A percentile compares a stretch with the other conserved stretches of the same genome.
These are phyloP conservation scores for Fusarium compactum DNA, from an alignment of 2,329 filamentous ascomycete species.

Conservation along the genomic window DNA sequence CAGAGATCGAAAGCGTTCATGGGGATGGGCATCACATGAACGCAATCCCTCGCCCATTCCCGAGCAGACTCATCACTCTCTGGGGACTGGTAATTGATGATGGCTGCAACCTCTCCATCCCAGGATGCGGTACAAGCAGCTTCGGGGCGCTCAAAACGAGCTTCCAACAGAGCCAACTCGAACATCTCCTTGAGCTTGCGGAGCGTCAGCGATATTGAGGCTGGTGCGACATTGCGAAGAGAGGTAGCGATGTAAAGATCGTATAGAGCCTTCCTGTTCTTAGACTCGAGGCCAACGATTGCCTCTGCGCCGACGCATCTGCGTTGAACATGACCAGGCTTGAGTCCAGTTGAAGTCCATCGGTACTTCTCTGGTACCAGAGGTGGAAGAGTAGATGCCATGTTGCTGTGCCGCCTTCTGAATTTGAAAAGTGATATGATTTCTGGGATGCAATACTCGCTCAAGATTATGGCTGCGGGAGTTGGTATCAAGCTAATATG, in stretches of 20 bases:
- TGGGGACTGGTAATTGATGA: not conserved
- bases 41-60: not conserved
- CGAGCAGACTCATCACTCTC: not conserved
- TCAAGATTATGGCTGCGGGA: not conserved
- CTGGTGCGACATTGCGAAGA: not conserved
- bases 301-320: not conserved
- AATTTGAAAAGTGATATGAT: not conserved
- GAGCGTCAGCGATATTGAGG: not conserved
- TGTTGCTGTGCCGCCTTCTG: not conserved
- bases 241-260: not conserved
- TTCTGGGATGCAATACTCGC: accelerated
- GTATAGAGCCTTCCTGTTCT: not conserved
- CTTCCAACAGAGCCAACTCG: not conserved
- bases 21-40: not conserved
- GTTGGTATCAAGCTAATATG: not conserved
- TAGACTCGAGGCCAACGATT: not conserved
- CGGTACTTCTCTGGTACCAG: not conserved
- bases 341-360: not conserved
- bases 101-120: not conserved
- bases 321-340: not conserved
- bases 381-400: not conserved
- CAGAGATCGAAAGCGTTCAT: not conserved
- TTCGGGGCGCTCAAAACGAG: not conserved
- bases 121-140: not conserved
- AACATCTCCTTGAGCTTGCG: not conserved